These are phyloP conservation scores for Fusarium armeniacum DNA, from an alignment of 2,329 filamentous ascomycete genomes.

Conservation along the genomic window DNA sequence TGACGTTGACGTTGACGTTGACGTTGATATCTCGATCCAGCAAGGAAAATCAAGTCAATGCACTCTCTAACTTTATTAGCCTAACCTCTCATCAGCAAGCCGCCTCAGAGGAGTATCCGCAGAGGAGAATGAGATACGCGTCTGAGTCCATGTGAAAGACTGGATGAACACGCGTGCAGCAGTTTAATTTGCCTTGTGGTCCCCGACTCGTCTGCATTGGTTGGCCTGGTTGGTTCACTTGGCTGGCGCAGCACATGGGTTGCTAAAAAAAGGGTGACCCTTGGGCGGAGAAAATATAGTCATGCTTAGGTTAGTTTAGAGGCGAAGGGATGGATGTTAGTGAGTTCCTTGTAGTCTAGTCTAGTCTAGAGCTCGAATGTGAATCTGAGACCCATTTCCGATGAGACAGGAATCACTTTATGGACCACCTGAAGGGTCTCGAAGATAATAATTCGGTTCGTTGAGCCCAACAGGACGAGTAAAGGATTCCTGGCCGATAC, in stretches of 20 bases:
- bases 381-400: constrained; percentile 26
- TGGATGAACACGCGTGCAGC: constrained; percentile 30
- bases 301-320: constrained; percentile 1
- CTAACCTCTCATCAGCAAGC: background rate
- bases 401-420: constrained; percentile 26
- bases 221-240: background rate
- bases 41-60: constrained; percentile 4
- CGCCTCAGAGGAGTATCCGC: background rate
- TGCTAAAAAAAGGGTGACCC: constrained; percentile 45
- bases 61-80: background rate
- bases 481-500: constrained; percentile 24
- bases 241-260: constrained; percentile 30
- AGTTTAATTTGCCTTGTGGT: constrained; percentile 37
- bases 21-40: constrained; percentile 35
- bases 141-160: constrained; percentile 22
- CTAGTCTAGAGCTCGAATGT: constrained; percentile 2
- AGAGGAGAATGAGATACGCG: constrained; percentile 10
- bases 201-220: background rate
- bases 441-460: constrained; percentile 14
- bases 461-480: constrained; percentile 3
- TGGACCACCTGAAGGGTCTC: constrained; percentile 11
- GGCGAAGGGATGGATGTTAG: constrained; percentile 5
- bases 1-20: constrained; percentile 21
- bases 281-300: constrained; percentile 28
- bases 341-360: background rate